Base-by-base conservation (phyloP, 208 protist species). In the Wallacemonas sp. region DNA sequence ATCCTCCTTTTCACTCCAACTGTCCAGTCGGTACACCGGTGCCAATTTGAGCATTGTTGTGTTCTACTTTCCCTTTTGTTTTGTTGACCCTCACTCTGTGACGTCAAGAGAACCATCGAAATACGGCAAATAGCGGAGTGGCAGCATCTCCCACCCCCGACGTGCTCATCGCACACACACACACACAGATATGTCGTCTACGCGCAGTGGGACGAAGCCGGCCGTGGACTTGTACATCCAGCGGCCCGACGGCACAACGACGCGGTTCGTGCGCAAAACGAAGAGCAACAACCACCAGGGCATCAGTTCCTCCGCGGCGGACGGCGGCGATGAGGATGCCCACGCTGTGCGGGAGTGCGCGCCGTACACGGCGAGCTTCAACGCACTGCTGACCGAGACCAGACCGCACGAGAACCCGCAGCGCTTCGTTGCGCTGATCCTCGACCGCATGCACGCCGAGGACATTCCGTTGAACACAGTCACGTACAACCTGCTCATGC, bases 401-500 rank as follows among this genome's bases (percentile, higher is more conserved):
- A 61, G 76, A 0, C 63, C 79, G 14, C 73, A 84, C 14, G 83
- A 89, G 39, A 84, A 84, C 59, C 84, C 88, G 31, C 71, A 74
- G 32, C 77, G 81, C 22, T 57, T 97, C 26, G 91, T 93, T 2
- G 72, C 77, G 3, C 77, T 84, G 1, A 86, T 95, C 16, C 65
- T 90, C 38, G 77, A 89, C 14, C 78, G 89, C 10, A 97, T 97
- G 93, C 80, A 84, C n/a, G 71, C 57, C 18, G 88, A 95, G 42
- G 74, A 77, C 2, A 92, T 97, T 62, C 93, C 93, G 1, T 49
- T 97, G 49, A 92, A 94, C 79, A 91, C 84, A 12, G 68, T 72
- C 29, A 97, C 93, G 38, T 97, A 96, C 76, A 97, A 97, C 67
- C 65, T 91, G 12, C 81, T 97, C 16, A 92, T 97, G 82, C 81